Conservation (phyloP, 2,329 filamentous ascomycete species). For the Pyrenochaeta sp. region DNA sequence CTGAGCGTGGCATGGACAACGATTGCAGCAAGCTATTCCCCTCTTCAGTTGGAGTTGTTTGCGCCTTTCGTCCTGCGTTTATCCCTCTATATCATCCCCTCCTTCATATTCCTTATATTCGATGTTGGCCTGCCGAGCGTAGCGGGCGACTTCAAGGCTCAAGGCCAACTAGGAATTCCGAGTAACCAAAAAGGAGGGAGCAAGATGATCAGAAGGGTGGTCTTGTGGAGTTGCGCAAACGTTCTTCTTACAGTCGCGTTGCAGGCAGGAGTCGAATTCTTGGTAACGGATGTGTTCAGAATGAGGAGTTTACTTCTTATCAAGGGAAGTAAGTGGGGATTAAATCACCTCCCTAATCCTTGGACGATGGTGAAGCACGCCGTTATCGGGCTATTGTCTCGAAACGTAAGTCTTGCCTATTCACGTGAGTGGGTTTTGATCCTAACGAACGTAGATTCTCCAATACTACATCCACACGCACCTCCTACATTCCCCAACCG, state of each 20-base stretch:
- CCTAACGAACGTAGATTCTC: conserved; percentile 58
- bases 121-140: conserved; percentile 76
- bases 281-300: conserved; percentile 62
- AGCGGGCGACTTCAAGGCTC: conserved; percentile 73
- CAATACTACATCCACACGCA: conserved; percentile 79
- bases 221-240: conserved; percentile 65
- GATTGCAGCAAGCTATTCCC: conserved; percentile 78
- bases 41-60: conserved; percentile 77
- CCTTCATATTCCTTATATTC: conserved; percentile 75
- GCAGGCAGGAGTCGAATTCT: conserved; percentile 65
- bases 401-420: conserved; percentile 59
- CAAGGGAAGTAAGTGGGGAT: conserved; percentile 64
- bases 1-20: conserved; percentile 93
- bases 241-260: conserved; percentile 60
- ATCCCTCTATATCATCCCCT: conserved; percentile 77
- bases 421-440: background rate
- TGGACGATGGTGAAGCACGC: conserved; percentile 68
- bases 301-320: conserved; percentile 67
- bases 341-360: conserved; percentile 70
- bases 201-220: conserved; percentile 58
- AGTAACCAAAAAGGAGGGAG: conserved; percentile 48
- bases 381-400: conserved; percentile 60
- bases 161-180: conserved; percentile 63
- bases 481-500: conserved; percentile 66
- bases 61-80: conserved; percentile 73